Conservation (phyloP, 192 early-diverging fungal species). For the Podila clonocystis region DNA sequence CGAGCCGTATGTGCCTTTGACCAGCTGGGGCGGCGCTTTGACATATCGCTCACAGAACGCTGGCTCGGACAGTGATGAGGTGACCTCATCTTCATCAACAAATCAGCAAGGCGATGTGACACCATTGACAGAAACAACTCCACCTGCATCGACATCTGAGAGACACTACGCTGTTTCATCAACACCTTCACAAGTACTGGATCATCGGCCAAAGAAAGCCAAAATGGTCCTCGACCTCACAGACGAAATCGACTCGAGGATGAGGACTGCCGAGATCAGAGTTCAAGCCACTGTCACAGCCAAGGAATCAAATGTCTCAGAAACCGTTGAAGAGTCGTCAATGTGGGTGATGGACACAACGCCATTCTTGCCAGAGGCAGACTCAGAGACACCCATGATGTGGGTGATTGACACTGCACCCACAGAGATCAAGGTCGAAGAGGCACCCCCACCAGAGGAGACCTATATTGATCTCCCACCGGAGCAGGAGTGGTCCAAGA, state of each 20-base stretch:
- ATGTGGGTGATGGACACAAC: conserved; percentile 18
- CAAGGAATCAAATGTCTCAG: neutral
- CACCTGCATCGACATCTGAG: too few species aligned
- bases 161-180: too few species aligned
- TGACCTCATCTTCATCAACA: too few species aligned
- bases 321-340: neutral
- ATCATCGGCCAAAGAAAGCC: neutral
- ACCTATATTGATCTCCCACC: conserved; percentile 19
- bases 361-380: neutral
- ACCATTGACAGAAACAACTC: too few species aligned
- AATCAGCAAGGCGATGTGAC: too few species aligned
- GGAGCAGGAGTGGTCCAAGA: conserved; percentile 1
- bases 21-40: conserved; percentile 38
- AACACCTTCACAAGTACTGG: too few species aligned
- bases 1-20: conserved; percentile 4
- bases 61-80: neutral
- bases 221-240: neutral
- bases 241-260: neutral
- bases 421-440: neutral
- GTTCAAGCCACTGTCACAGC: neutral
- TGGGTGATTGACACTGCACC: conserved; percentile 1
- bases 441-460: neutral
- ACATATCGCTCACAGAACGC: conserved; percentile 3
- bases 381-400: neutral
- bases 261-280: neutral